These are phyloP conservation scores for Aspergillus eucalypticola DNA, from an alignment of 2,329 filamentous ascomycete genomes.

Conservation along the genomic window DNA sequence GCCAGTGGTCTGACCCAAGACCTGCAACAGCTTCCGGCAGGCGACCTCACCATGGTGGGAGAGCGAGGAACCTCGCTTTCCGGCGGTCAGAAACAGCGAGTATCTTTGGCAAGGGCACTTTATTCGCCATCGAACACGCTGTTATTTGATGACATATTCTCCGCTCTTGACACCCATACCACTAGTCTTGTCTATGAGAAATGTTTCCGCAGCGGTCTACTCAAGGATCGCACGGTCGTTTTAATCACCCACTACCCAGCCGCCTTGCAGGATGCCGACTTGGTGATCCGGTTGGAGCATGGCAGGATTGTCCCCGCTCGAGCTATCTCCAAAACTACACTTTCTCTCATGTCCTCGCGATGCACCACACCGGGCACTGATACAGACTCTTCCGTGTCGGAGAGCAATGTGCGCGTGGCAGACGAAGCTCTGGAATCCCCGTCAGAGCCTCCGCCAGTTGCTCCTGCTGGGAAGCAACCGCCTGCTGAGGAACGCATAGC, in stretches of 20 bases:
- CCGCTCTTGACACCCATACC: conserved; percentile 61
- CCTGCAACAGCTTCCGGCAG: conserved; percentile 57
- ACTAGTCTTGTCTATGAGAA: conserved; percentile 58
- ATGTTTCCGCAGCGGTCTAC: conserved; percentile 59
- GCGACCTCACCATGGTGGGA: conserved; percentile 61
- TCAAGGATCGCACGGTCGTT: conserved; percentile 57
- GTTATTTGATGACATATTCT: conserved; percentile 61
- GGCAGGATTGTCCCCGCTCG: conserved; percentile 21
- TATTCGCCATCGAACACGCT: conserved; percentile 59
- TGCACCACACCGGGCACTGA: conserved; percentile 13
- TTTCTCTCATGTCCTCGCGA: conserved; percentile 1
- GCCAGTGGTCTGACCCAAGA: conserved; percentile 62
- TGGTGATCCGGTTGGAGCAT: conserved; percentile 21
- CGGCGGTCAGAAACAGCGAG: conserved; percentile 64
- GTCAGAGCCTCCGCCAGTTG: conserved; percentile 9
- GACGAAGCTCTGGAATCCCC: conserved; percentile 9
- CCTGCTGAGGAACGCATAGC: conserved; percentile 14
- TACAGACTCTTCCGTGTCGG: not conserved
- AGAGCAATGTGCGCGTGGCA: not conserved
- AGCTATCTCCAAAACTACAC: conserved; percentile 1
- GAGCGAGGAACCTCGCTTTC: conserved; percentile 65
- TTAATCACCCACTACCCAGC: conserved; percentile 54
- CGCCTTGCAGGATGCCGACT: conserved; percentile 26
- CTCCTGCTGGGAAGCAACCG: conserved; percentile 10
- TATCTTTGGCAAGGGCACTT: conserved; percentile 59